phyloP scores from a whole-genome alignment of 78 protist genomes.

The Isochrysis galbana region DNA sequence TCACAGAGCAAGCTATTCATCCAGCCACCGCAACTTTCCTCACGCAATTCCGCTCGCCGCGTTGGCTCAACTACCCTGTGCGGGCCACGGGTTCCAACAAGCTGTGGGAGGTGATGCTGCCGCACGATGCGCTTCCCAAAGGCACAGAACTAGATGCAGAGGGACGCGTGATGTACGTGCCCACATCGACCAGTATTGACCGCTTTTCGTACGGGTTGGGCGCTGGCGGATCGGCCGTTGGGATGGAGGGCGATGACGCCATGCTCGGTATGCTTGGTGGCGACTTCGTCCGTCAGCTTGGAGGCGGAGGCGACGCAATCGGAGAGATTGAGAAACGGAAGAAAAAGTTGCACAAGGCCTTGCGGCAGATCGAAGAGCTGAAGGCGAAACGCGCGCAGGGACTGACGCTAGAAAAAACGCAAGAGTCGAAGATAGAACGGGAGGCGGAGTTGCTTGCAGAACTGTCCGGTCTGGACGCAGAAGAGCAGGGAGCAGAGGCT shows the following conservation, averaged over 20 bases:
- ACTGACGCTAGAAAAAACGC: neutral
- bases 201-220: neutral
- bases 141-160: neutral
- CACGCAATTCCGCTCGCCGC: slow-evolving; percentile 10
- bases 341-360: slow-evolving; percentile 18
- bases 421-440: neutral
- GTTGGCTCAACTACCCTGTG: slow-evolving; percentile 14
- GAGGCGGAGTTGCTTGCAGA: neutral
- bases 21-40: neutral
- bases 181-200: neutral
- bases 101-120: neutral
- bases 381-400: neutral
- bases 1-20: neutral
- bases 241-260: neutral
- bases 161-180: neutral
- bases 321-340: neutral
- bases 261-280: neutral
- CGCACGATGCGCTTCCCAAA: neutral
- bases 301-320: neutral
- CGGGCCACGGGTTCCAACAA: neutral
- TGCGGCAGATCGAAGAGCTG: slow-evolving; percentile 21
- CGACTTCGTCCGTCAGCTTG: neutral
- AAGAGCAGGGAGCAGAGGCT: neutral
- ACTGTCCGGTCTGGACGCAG: neutral
- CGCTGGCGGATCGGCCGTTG: neutral